Evolutionary conservation across 352 stramenopile species (phyloP).

Genomic region (Pythium myriotylum): DNA sequence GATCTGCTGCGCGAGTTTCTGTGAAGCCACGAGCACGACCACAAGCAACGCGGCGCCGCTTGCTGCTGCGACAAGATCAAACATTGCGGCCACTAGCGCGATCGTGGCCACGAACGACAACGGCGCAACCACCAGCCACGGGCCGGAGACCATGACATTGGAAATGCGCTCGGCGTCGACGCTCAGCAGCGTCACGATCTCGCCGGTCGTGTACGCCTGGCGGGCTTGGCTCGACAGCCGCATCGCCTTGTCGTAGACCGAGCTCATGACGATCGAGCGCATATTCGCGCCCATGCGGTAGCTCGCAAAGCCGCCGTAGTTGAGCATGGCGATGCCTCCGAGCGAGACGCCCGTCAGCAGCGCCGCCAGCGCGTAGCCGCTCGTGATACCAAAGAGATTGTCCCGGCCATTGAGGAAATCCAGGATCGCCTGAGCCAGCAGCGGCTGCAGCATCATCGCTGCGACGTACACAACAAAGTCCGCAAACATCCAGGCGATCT

Average conservation of each 20-base stretch:
- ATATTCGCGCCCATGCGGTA: slow-evolving; percentile 38
- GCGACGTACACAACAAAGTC: slow-evolving; percentile 33
- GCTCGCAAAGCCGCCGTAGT: slow-evolving; percentile 36
- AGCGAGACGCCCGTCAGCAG: slow-evolving; percentile 38
- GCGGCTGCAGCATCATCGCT: slow-evolving; percentile 36
- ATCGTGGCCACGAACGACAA: slow-evolving; percentile 38
- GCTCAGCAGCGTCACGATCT: slow-evolving; percentile 42
- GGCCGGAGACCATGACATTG: slow-evolving; percentile 34
- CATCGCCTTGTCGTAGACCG: slow-evolving; percentile 41
- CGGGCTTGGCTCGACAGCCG: slow-evolving; percentile 33
- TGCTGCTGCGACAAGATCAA: slow-evolving; percentile 25
- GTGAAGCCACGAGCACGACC: slow-evolving; percentile 23
- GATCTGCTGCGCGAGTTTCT: slow-evolving; percentile 20
- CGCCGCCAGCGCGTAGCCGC: slow-evolving; percentile 33
- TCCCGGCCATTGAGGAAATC: slow-evolving; percentile 33
- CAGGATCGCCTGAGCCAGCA: slow-evolving; percentile 38
- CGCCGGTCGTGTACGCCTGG: slow-evolving; percentile 36
- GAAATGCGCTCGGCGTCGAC: slow-evolving; percentile 46
- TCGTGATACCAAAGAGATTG: slow-evolving; percentile 34
- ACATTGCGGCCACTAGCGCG: slow-evolving; percentile 32
- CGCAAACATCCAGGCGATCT: slow-evolving; percentile 29
- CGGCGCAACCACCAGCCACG: slow-evolving; percentile 36
- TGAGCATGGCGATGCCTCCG: slow-evolving; percentile 32
- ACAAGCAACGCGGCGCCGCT: slow-evolving; percentile 23
- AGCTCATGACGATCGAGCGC: slow-evolving; percentile 39